phyloP scores from a whole-genome alignment of 1,284 basidiomycete species.

The Mycena sp. region DNA sequence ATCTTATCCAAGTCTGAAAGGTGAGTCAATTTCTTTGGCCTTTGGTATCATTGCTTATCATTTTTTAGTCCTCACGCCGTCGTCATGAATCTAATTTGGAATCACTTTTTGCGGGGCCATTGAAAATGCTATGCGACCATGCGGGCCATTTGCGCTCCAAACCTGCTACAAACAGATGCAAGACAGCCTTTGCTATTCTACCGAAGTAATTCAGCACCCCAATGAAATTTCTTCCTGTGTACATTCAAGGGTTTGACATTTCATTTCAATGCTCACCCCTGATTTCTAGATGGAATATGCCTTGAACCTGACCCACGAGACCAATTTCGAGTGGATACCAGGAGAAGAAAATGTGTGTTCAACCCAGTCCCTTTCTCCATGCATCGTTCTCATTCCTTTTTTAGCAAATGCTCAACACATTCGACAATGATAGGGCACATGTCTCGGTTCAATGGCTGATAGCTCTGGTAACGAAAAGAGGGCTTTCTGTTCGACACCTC shows the following conservation, averaged over 20 bases:
- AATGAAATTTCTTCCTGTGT: constrained; percentile 34
- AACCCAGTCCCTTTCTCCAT: too few species aligned
- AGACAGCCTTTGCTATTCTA: constrained; percentile 35
- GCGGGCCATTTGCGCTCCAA: too few species aligned
- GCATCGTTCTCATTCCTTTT: too few species aligned
- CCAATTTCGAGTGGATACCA: constrained; percentile 36
- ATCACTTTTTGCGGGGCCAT: constrained; percentile 31
- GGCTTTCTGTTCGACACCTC: too few species aligned
- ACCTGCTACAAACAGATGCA: constrained; percentile 37
- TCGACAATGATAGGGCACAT: too few species aligned
- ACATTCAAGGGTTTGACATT: constrained; percentile 18
- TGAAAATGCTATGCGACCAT: constrained; percentile 26
- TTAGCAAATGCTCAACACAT: too few species aligned
- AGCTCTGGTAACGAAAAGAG: too few species aligned
- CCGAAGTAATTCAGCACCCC: constrained; percentile 30
- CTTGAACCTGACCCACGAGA: constrained; percentile 15
- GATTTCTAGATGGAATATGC: constrained; percentile 32
- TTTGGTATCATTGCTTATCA: constrained; percentile 3
- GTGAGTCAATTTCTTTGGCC: constrained; percentile 24
- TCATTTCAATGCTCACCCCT: too few species aligned
- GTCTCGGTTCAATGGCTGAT: too few species aligned
- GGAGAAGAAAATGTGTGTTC: too few species aligned
- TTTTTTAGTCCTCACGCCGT: constrained; percentile 26
- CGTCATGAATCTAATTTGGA: constrained; percentile 35
- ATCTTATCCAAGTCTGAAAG: constrained; percentile 32